Conservation (phyloP, 192 early-diverging fungal species). For the Coemansia sp. region DNA sequence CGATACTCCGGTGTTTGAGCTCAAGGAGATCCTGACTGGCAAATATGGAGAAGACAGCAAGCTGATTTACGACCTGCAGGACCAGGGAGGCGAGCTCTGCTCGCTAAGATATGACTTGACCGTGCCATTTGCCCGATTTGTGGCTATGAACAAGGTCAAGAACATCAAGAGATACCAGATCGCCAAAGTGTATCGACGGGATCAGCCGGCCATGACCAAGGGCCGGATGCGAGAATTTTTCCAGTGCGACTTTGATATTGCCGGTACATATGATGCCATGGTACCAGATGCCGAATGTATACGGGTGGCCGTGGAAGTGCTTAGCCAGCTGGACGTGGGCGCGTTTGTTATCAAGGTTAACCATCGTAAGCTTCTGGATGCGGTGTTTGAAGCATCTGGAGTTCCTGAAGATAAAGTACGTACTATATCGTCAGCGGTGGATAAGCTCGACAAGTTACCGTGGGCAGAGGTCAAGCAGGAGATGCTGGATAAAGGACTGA, state of each 20-base stretch:
- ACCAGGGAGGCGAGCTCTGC: slow-evolving; percentile 95
- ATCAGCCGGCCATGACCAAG: slow-evolving; percentile 97
- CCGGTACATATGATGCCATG: slow-evolving; percentile 92
- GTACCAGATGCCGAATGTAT: slow-evolving; percentile 94
- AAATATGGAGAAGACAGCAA: slow-evolving; percentile 99
- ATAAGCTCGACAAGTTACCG: slow-evolving; percentile 96
- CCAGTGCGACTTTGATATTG: slow-evolving; percentile 99
- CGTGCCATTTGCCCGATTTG: slow-evolving; percentile 93
- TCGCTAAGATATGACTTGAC: slow-evolving; percentile 97
- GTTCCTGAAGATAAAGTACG: slow-evolving; percentile 87
- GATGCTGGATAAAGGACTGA: slow-evolving; percentile 94
- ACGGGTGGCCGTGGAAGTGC: slow-evolving; percentile 75
- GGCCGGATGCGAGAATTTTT: slow-evolving; percentile 99
- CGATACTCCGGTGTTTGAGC: slow-evolving; percentile 98
- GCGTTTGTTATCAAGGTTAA: slow-evolving; percentile 94
- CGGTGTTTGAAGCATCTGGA: slow-evolving; percentile 94
- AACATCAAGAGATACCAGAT: slow-evolving; percentile 98
- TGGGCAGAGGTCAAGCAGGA: slow-evolving; percentile 94
- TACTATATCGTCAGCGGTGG: slow-evolving; percentile 93
- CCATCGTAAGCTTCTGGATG: slow-evolving; percentile 95
- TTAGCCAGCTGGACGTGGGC: slow-evolving; percentile 79
- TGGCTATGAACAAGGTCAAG: slow-evolving; percentile 85
- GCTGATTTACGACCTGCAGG: slow-evolving; percentile 94
- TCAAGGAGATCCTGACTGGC: slow-evolving; percentile 92
- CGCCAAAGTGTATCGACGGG: slow-evolving; percentile 96